Conservation (phyloP, 129 eudicot species). For the Artemisia tridentata region DNA sequence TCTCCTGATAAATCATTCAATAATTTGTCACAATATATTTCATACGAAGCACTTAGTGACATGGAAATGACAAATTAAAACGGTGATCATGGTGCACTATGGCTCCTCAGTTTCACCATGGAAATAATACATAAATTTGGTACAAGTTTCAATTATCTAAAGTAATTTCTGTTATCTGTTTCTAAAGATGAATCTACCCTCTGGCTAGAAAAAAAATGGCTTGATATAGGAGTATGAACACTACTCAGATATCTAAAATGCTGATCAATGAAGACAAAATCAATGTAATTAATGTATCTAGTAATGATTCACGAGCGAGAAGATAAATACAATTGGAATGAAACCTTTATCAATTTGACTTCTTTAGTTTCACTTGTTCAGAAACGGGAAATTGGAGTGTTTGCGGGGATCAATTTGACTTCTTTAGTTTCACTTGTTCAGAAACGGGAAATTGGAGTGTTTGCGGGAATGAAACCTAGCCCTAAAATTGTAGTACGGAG, state of each 20-base stretch:
- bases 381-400: too few relatives aligned
- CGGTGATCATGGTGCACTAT: too few relatives aligned
- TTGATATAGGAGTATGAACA: neutral
- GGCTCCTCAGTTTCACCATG: too few relatives aligned
- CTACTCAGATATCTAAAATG: constrained; percentile 42
- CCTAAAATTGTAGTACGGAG: too few relatives aligned
- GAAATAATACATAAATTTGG: too few relatives aligned
- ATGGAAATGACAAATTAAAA: neutral
- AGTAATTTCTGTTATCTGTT: too few relatives aligned
- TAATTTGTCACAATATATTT: neutral
- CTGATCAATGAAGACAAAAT: constrained; percentile 33
- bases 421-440: too few relatives aligned
- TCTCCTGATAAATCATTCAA: constrained; percentile 49
- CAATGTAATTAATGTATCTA: neutral
- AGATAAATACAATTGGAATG: neutral
- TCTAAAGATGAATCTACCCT: too few relatives aligned
- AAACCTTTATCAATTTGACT: neutral
- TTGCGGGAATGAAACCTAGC: too few relatives aligned
- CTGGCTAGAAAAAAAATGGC: neutral
- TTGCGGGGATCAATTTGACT: too few relatives aligned
- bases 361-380: too few relatives aligned
- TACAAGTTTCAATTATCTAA: too few relatives aligned
- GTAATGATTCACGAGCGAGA: neutral
- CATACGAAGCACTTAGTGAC: neutral
- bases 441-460: neutral